Percentiles rank a stretch among this genome's conserved stretches.
phyloP scores from a whole-genome alignment of 2,329 filamentous ascomycete genomes.

The Lasiodiplodia gonubiensis region DNA sequence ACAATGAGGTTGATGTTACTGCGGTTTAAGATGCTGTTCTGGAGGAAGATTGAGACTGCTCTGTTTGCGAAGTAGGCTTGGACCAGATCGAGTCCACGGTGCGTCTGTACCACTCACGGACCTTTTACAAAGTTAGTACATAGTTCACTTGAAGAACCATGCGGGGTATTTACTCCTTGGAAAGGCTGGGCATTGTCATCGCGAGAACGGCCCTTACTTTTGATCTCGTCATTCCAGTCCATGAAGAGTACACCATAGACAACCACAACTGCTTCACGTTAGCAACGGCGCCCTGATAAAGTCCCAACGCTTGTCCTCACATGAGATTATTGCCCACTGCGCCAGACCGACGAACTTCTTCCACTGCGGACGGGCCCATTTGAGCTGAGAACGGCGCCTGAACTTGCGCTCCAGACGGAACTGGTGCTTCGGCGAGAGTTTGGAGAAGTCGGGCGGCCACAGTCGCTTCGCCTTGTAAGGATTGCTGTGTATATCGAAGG shows the following conservation, averaged over 20 bases:
- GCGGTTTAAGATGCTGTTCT: neutral
- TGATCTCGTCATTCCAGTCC: conserved; percentile 52
- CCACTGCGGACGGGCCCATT: conserved; percentile 67
- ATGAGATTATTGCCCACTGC: conserved; percentile 65
- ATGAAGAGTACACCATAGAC: conserved; percentile 67
- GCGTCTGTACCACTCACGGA: conserved; percentile 35
- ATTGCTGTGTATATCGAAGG: conserved; percentile 57
- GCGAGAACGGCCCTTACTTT: neutral
- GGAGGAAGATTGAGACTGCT: neutral
- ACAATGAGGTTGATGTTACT: neutral
- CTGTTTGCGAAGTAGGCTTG: conserved; percentile 8
- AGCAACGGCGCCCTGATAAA: conserved; percentile 36
- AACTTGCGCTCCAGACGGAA: conserved; percentile 80
- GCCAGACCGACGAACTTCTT: conserved; percentile 68
- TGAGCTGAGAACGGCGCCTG: conserved; percentile 70
- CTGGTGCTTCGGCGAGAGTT: conserved; percentile 73
- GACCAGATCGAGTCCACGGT: conserved; percentile 35
- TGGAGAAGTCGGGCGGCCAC: conserved; percentile 79
- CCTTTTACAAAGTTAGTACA: conserved; percentile 30
- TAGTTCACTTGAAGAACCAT: neutral
- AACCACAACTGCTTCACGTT: conserved; percentile 54
- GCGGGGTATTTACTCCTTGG: conserved; percentile 27
- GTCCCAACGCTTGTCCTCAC: conserved; percentile 48
- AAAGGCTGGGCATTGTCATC: conserved; percentile 28
- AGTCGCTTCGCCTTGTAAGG: conserved; percentile 71